A percentile compares a stretch with the other conserved stretches of the same genome.
Conservation (phyloP, 129 eudicot species). For the Artemisia annua region DNA sequence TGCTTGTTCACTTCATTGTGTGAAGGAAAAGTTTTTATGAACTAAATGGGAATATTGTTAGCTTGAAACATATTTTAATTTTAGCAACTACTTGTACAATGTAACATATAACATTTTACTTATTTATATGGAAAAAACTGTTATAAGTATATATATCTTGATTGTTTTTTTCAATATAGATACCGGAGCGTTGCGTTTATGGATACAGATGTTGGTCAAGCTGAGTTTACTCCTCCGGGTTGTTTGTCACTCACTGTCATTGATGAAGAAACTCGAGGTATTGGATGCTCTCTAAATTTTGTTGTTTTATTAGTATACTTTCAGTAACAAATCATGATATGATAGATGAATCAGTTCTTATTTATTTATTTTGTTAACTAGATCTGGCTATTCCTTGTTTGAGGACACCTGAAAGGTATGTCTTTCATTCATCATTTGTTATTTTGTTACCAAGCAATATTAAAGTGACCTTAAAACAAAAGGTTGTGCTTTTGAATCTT, state of each 20-base stretch:
- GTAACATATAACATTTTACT: too few species aligned
- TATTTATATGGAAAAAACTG: neutral
- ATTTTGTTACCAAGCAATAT: too few species aligned
- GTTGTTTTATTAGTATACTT: neutral
- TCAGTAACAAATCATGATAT: too few species aligned
- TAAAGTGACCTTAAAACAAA: too few species aligned
- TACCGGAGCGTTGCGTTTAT: constrained; percentile 61
- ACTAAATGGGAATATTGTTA: too few species aligned
- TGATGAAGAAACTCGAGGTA: constrained; percentile 64
- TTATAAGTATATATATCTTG: neutral
- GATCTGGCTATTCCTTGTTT: constrained; percentile 78
- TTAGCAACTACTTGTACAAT: too few species aligned
- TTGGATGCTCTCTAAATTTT: neutral
- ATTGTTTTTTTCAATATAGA: constrained; percentile 30
- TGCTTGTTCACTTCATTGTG: too few species aligned
- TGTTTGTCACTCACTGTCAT: constrained; percentile 64
- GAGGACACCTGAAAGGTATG: constrained; percentile 73
- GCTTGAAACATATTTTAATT: too few species aligned
- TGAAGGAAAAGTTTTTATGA: too few species aligned
- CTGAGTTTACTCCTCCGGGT: constrained; percentile 85
- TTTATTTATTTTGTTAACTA: constrained; percentile 17
- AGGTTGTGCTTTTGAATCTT: too few species aligned
- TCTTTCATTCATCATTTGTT: neutral
- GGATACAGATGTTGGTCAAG: constrained; percentile 85
- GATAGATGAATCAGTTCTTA: neutral